Evolutionary conservation across 805 yeast species (phyloP).

Genomic region (Candida pseudofarinosa): DNA sequence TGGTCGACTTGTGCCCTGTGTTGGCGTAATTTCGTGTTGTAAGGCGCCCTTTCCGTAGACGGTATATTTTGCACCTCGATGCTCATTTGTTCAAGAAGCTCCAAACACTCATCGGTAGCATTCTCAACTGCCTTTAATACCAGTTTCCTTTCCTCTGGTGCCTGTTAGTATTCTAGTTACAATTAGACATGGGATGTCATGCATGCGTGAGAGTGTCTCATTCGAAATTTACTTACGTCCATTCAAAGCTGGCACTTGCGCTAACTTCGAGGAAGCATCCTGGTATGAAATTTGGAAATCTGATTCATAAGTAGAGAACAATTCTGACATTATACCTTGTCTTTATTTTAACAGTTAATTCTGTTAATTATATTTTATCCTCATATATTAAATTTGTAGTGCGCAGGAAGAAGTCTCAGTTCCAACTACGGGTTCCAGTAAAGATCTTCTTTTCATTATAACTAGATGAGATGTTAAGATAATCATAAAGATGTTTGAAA

Average conservation of each 20-base stretch:
- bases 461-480: not conserved
- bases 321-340: constrained; percentile 37
- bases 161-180: constrained; percentile 17
- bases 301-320: constrained; percentile 61
- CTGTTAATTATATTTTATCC: not conserved
- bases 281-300: constrained; percentile 68
- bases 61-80: constrained; percentile 83
- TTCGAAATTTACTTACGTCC: constrained; percentile 25
- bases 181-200: not conserved
- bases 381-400: not conserved
- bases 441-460: no score
- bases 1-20: constrained; percentile 58
- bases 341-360: not conserved
- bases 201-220: not conserved
- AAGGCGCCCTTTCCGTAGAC: constrained; percentile 64
- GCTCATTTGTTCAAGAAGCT: constrained; percentile 79
- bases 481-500: no score
- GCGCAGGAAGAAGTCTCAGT: no score
- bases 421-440: no score
- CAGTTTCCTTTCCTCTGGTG: constrained; percentile 45
- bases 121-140: constrained; percentile 59
- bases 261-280: constrained; percentile 65
- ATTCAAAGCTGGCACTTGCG: constrained; percentile 48
- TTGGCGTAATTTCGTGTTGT: constrained; percentile 72
- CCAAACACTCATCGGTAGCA: constrained; percentile 75